Percentiles rank a stretch among this genome's conserved stretches.
Conservation (phyloP, 257 asterid genomes). For the Jacaranda mimosifolia region DNA sequence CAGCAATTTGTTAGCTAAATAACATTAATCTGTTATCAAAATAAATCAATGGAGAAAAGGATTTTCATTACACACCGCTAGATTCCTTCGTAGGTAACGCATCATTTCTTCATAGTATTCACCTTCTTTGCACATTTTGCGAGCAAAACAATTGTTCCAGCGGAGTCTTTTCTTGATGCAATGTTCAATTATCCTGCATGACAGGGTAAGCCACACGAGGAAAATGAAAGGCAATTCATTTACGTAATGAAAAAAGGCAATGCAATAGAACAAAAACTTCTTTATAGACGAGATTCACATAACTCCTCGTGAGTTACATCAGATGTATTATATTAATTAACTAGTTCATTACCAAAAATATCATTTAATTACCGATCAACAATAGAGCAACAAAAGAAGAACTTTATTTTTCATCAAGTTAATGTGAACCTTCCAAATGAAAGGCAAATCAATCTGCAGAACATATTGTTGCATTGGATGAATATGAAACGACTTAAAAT, state of each 20-base stretch:
- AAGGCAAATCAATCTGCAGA: conserved; percentile 10
- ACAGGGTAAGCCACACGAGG: conserved; percentile 27
- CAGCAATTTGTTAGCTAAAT: conserved; percentile 17
- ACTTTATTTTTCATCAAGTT: conserved; percentile 1
- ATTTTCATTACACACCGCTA: conserved; percentile 68
- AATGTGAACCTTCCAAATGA: not conserved
- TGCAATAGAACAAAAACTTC: conserved; percentile 13
- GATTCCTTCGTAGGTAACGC: conserved; percentile 91
- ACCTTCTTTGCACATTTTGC: conserved; percentile 91
- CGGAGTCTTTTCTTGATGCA: conserved; percentile 89
- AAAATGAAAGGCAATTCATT: conserved; percentile 26
- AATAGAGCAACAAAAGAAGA: conserved; percentile 2
- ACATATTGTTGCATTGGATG: not conserved
- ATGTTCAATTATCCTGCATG: conserved; percentile 84
- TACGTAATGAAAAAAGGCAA: not conserved
- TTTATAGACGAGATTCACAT: conserved; percentile 3
- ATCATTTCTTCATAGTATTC: conserved; percentile 99
- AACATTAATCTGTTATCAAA: conserved; percentile 6
- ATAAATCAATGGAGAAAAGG: conserved; percentile 32
- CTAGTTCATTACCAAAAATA: conserved; percentile 5
- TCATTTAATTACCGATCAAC: conserved; percentile 4
- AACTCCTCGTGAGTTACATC: conserved; percentile 3
- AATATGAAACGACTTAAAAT: not conserved
- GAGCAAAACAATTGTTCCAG: conserved; percentile 89
- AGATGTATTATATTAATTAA: conserved; percentile 11